Percentiles rank a stretch among this genome's conserved stretches.
Evolutionary conservation across 257 asterid genomes (phyloP).

Genomic region (Solanum pinnatisectum): DNA sequence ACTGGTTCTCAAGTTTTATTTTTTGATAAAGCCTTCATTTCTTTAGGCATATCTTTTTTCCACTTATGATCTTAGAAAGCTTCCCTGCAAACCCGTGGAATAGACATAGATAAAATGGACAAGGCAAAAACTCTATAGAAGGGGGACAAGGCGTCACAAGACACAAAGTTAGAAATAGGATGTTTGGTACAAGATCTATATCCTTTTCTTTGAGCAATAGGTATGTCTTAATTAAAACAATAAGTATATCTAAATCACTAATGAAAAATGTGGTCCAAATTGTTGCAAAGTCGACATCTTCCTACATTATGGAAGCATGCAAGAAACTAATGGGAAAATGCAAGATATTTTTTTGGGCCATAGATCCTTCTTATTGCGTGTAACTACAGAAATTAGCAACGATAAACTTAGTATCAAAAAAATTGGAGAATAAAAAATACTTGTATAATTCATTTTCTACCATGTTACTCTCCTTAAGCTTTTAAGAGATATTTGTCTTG

Average conservation of each 20-base stretch:
- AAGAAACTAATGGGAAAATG: constrained; percentile 23
- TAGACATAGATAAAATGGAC: neutral
- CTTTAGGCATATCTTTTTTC: neutral
- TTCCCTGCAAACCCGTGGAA: neutral
- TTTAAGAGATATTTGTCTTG: constrained; percentile 10
- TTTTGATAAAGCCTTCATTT: neutral
- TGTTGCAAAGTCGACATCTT: constrained; percentile 30
- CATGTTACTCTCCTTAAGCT: constrained; percentile 9
- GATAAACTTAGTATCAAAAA: constrained; percentile 9
- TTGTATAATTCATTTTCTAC: constrained; percentile 26
- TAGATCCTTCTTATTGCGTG: constrained; percentile 15
- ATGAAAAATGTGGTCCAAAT: constrained; percentile 38
- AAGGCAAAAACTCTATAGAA: neutral
- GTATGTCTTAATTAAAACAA: neutral
- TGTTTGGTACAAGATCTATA: neutral
- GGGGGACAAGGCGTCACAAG: neutral
- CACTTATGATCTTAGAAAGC: neutral
- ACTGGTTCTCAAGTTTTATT: neutral
- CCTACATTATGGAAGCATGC: constrained; percentile 33
- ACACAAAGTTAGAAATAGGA: neutral
- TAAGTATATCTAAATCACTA: neutral
- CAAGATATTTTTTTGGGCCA: constrained; percentile 39
- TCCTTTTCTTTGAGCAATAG: neutral
- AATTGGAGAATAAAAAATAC: constrained; percentile 21
- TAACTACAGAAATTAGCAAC: too few species aligned